phyloP scores from a whole-genome alignment of 1,284 basidiomycete genomes.

The Ceratobasidium papillatum region DNA sequence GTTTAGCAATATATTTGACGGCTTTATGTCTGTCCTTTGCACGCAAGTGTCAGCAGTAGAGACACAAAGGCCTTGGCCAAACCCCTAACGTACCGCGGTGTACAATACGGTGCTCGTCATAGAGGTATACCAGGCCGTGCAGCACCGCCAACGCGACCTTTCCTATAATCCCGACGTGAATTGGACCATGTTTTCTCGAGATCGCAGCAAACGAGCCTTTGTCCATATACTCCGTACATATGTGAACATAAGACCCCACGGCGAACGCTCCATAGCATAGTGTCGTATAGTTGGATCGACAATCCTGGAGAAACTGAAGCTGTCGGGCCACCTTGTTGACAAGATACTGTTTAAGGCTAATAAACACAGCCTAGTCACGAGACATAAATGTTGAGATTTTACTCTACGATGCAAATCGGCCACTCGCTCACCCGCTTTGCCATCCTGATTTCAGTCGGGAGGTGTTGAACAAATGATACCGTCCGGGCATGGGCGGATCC shows the following conservation, averaged over 20 bases:
- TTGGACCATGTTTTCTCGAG: conserved; percentile 91
- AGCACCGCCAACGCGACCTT: conserved; percentile 93
- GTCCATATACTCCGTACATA: conserved; percentile 99
- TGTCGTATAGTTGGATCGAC: conserved; percentile 91
- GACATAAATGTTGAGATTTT: not conserved
- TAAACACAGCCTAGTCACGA: conserved; percentile 83
- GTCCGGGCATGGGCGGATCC: conserved; percentile 93
- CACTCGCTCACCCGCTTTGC: conserved; percentile 83
- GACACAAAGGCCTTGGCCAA: not conserved
- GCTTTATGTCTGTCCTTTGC: conserved; percentile 86
- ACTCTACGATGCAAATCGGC: not conserved
- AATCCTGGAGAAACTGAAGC: conserved; percentile 98
- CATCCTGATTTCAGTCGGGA: conserved; percentile 89
- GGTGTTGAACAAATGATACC: conserved; percentile 91
- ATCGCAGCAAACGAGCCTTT: conserved; percentile 89
- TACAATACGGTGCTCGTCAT: conserved; percentile 97
- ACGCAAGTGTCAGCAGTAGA: not conserved
- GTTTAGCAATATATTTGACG: conserved; percentile 97
- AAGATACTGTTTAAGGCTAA: conserved; percentile 97
- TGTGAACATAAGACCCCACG: conserved; percentile 95
- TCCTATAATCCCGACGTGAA: conserved; percentile 88
- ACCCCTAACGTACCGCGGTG: conserved; percentile 82
- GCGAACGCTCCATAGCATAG: conserved; percentile 97
- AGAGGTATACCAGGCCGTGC: conserved; percentile 95
- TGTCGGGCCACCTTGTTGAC: conserved; percentile 98